A percentile compares a stretch with the other conserved stretches of the same genome.
Conservation (phyloP, 2,329 filamentous ascomycete species). For the Verruconis gallopava region DNA sequence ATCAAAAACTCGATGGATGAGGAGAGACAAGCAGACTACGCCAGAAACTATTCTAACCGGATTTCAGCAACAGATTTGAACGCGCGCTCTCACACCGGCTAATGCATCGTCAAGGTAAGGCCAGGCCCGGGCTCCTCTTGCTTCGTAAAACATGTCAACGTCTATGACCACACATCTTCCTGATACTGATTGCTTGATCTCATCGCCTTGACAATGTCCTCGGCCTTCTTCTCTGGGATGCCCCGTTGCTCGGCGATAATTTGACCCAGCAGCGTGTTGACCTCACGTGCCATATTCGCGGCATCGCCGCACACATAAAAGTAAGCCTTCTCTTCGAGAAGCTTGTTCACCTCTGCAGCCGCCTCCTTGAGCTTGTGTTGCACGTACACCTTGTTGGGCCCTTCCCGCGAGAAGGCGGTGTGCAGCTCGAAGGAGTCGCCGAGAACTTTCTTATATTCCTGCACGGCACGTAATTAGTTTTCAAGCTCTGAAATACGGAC, state of each 20-base stretch:
- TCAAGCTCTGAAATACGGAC: slow-evolving; percentile 2
- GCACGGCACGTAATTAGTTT: slow-evolving; percentile 18
- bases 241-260: slow-evolving; percentile 78
- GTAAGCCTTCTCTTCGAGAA: slow-evolving; percentile 76
- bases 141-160: too few species aligned
- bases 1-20: too few species aligned
- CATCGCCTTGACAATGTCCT: slow-evolving; percentile 97
- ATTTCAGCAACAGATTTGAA: too few species aligned
- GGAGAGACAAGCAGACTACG: too few species aligned
- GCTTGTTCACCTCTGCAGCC: slow-evolving; percentile 71
- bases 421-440: slow-evolving; percentile 84
- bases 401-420: slow-evolving; percentile 89
- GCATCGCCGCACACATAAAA: slow-evolving; percentile 98
- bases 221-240: slow-evolving; percentile 72
- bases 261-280: slow-evolving; percentile 73
- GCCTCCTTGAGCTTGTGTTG: slow-evolving; percentile 83
- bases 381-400: slow-evolving; percentile 83
- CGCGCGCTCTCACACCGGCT: too few species aligned
- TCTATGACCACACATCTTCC: slow-evolving; percentile 57
- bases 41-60: too few species aligned
- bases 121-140: too few species aligned
- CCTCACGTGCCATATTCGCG: slow-evolving; percentile 90
- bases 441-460: slow-evolving; percentile 73
- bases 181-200: slow-evolving; percentile 91
- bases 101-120: too few species aligned